phyloP scores from a whole-genome alignment of 495 filamentous ascomycete species.

The Penicillium cataractarum region DNA sequence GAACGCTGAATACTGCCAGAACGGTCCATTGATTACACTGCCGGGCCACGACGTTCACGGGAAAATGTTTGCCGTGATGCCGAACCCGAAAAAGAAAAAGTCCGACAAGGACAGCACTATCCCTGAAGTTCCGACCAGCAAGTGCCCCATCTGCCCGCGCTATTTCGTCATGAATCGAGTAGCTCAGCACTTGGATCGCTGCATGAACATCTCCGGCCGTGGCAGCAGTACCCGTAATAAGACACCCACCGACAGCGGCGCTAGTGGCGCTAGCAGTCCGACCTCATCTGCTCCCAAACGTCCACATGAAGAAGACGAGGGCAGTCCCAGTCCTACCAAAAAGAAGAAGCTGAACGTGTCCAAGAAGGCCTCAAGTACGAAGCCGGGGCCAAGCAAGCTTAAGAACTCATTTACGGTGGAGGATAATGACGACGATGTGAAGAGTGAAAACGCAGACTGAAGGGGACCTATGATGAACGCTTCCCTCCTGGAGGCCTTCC shows the following conservation, averaged over 20 bases:
- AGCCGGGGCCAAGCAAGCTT: conserved; percentile 50
- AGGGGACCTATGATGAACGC: not conserved
- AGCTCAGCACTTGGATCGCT: conserved; percentile 78
- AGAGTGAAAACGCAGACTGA: conserved; percentile 35
- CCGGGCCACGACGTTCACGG: conserved; percentile 83
- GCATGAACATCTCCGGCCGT: conserved; percentile 74
- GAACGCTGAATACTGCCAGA: conserved; percentile 72
- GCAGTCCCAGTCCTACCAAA: conserved; percentile 43
- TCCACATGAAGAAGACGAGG: conserved; percentile 44
- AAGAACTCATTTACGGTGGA: conserved; percentile 45
- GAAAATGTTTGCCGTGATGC: conserved; percentile 68
- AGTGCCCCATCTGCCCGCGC: conserved; percentile 65
- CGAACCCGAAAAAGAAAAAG: conserved; percentile 60
- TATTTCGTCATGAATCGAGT: conserved; percentile 64
- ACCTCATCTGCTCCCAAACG: conserved; percentile 45
- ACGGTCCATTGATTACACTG: conserved; percentile 71
- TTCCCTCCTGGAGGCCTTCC: not conserved
- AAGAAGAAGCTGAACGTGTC: conserved; percentile 49
- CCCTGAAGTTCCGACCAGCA: conserved; percentile 64
- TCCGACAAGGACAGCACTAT: conserved; percentile 33
- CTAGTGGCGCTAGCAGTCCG: conserved; percentile 39
- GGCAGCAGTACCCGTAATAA: conserved; percentile 60
- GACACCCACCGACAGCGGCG: conserved; percentile 43
- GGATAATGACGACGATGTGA: conserved; percentile 33
- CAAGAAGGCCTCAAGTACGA: conserved; percentile 45